phyloP scores from a whole-genome alignment of 2,329 filamentous ascomycete species.

The Xylaria polymorpha region DNA sequence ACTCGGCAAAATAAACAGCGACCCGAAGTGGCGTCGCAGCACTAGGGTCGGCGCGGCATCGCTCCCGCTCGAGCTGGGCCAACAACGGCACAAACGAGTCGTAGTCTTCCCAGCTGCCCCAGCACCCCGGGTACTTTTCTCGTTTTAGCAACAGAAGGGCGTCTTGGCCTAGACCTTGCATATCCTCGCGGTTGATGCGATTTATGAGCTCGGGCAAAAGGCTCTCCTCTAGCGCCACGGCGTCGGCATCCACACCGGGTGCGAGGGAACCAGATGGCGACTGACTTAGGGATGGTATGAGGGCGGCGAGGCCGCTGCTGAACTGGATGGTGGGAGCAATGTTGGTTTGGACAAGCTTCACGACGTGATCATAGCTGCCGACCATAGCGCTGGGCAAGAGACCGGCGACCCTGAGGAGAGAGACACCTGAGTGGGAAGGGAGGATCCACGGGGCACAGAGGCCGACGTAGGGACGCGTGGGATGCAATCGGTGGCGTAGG shows the following conservation, averaged over 20 bases:
- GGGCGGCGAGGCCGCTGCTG: constrained; percentile 27
- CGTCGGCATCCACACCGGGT: constrained; percentile 31
- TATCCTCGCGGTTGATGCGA: constrained; percentile 32
- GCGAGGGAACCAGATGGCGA: constrained; percentile 2
- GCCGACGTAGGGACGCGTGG: constrained; percentile 39
- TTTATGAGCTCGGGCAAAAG: constrained; percentile 17
- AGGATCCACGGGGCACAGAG: constrained; percentile 42
- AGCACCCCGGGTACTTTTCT: constrained; percentile 33
- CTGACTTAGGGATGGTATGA: constrained; percentile 17
- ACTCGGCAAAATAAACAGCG: constrained; percentile 39
- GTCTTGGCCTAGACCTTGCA: constrained; percentile 39
- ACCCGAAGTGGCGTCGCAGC: constrained; percentile 23
- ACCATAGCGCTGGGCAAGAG: constrained; percentile 37
- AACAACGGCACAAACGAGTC: constrained; percentile 40
- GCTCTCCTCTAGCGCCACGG: constrained; percentile 35
- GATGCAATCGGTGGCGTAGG: constrained; percentile 42
- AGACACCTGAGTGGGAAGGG: constrained; percentile 38
- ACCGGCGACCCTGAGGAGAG: constrained; percentile 31
- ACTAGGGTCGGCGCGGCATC: not conserved
- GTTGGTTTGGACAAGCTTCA: constrained; percentile 23
- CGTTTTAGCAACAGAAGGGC: constrained; percentile 39
- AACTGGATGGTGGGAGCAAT: constrained; percentile 31
- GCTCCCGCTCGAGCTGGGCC: constrained; percentile 32
- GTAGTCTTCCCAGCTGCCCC: constrained; percentile 41
- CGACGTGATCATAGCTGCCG: constrained; percentile 30